Conservation (phyloP, 371 early-diverging fungal species). For the Actinomucor elegans region DNA sequence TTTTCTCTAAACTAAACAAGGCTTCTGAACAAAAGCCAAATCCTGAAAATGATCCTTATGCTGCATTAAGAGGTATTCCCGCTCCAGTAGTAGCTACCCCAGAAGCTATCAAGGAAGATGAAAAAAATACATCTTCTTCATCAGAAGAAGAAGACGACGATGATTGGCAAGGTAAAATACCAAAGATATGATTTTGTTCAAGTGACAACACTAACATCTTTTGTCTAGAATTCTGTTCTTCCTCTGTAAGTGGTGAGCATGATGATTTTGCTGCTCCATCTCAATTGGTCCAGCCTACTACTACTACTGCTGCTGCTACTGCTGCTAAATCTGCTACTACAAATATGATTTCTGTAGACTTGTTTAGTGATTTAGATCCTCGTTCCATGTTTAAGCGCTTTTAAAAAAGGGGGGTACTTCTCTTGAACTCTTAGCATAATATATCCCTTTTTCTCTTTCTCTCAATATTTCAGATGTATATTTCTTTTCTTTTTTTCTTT, state of each 20-base stretch:
- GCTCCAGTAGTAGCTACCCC: not conserved
- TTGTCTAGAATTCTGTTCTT: conserved; percentile 19
- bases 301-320: not conserved
- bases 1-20: not conserved
- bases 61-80: conserved; percentile 17
- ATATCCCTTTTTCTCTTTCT: too few species aligned
- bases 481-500: not conserved
- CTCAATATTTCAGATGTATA: not conserved
- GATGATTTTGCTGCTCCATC: not conserved
- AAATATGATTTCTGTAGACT: conserved; percentile 1
- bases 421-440: not conserved
- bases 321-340: not conserved
- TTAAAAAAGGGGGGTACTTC: not conserved
- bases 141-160: conserved; percentile 14
- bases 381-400: conserved; percentile 15
- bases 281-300: conserved; percentile 2
- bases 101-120: not conserved
- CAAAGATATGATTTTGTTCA: not conserved
- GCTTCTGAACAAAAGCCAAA: not conserved
- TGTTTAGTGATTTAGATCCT: conserved; percentile 15
- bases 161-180: conserved; percentile 23
- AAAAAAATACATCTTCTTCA: not conserved
- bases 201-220: not conserved
- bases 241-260: conserved; percentile 7
- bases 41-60: conserved; percentile 12